Conservation (phyloP, 805 yeast species). For the Metschnikowia matae region DNA sequence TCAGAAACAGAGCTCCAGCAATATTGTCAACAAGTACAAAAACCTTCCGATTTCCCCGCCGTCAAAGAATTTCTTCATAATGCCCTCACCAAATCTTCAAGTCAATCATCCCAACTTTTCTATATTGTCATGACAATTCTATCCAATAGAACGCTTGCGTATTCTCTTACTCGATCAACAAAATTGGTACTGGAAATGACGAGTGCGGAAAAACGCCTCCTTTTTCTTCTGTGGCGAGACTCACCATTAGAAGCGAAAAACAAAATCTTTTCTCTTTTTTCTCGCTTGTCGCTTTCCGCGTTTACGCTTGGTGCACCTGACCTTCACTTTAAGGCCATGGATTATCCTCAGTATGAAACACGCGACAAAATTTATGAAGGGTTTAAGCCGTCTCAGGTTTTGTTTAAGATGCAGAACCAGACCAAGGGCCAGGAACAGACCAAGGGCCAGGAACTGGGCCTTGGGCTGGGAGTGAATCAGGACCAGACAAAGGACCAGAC, state of each 20-base stretch:
- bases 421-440: slow-evolving; percentile 14
- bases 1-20: slow-evolving; percentile 27
- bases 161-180: slow-evolving; percentile 30
- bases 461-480: too few relatives aligned
- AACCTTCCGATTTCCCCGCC: slow-evolving; percentile 30
- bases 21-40: slow-evolving; percentile 19
- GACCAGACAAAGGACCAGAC: too few relatives aligned
- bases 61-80: slow-evolving; percentile 18
- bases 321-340: slow-evolving; percentile 33
- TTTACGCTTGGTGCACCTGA: slow-evolving; percentile 30
- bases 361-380: slow-evolving; percentile 28
- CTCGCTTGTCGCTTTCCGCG: slow-evolving; percentile 21
- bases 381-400: slow-evolving; percentile 22
- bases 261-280: slow-evolving; percentile 29
- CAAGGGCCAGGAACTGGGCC: too few relatives aligned
- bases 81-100: slow-evolving; percentile 13
- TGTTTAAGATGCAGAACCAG: slow-evolving; percentile 24
- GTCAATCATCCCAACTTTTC: slow-evolving; percentile 22
- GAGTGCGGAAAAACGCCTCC: slow-evolving; percentile 24
- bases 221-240: slow-evolving; percentile 38
- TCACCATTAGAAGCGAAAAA: slow-evolving; percentile 37
- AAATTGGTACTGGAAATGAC: slow-evolving; percentile 37
- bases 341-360: slow-evolving; percentile 33
- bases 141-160: slow-evolving; percentile 27
- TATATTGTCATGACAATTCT: slow-evolving; percentile 24